These are phyloP conservation scores for Alectoria sarmentosa DNA, from an alignment of 495 filamentous ascomycete genomes.

Conservation along the genomic window DNA sequence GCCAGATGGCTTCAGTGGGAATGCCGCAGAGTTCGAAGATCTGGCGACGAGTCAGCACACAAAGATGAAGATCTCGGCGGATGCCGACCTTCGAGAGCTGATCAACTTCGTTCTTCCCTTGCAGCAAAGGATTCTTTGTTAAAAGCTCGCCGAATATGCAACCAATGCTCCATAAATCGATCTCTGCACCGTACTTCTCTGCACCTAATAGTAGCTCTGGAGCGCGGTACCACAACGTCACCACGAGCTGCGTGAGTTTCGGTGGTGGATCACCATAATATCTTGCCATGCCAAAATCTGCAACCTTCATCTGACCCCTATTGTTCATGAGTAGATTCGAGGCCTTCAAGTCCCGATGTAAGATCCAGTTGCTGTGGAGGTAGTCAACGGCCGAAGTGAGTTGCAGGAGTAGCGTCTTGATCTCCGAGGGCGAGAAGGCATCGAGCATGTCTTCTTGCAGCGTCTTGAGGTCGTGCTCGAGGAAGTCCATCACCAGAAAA, in stretches of 20 bases:
- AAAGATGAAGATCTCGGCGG: slow-evolving; percentile 21
- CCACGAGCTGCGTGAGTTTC: slow-evolving; percentile 87
- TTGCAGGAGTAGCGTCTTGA: slow-evolving; percentile 83
- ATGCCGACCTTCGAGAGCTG: slow-evolving; percentile 53
- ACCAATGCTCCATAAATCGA: slow-evolving; percentile 95
- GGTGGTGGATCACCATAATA: slow-evolving; percentile 77
- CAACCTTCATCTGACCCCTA: slow-evolving; percentile 89
- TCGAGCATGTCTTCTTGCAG: slow-evolving; percentile 90
- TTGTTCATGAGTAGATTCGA: slow-evolving; percentile 95
- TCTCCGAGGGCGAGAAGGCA: slow-evolving; percentile 87
- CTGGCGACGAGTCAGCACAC: slow-evolving; percentile 23
- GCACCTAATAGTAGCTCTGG: slow-evolving; percentile 87
- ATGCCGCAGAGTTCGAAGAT: slow-evolving; percentile 89
- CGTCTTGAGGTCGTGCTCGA: slow-evolving; percentile 96
- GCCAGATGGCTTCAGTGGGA: slow-evolving; percentile 84
- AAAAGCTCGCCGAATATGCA: slow-evolving; percentile 96
- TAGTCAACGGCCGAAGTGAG: slow-evolving; percentile 75
- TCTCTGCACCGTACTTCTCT: slow-evolving; percentile 61
- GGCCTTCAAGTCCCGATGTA: slow-evolving; percentile 95
- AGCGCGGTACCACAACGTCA: slow-evolving; percentile 94
- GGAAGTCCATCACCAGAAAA: slow-evolving; percentile 95
- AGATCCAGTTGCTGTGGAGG: slow-evolving; percentile 85
- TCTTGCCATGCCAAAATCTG: slow-evolving; percentile 96
- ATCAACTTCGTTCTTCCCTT: slow-evolving; percentile 93
- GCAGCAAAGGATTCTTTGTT: slow-evolving; percentile 72